Evolutionary conservation across 2,329 filamentous ascomycete genomes (phyloP).

Genomic region (Xylariales sp.): DNA sequence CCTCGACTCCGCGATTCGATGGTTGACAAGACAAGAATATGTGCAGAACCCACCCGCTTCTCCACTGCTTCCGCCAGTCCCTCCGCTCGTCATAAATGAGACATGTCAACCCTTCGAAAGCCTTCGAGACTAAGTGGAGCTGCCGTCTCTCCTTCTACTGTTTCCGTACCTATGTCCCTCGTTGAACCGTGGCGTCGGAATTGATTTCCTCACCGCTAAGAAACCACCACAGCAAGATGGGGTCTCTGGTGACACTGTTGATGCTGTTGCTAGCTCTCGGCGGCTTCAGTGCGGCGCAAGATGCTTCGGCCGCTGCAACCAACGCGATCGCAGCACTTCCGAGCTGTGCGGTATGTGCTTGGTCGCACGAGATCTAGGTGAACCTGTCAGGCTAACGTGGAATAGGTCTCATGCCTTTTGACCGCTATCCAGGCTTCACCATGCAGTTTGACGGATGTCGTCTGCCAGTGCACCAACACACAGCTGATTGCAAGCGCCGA

Average conservation of each 20-base stretch:
- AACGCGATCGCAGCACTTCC: background rate
- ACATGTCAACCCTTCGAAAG: no score
- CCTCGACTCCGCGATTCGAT: no score
- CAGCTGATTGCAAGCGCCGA: conserved; percentile 2
- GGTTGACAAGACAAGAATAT: no score
- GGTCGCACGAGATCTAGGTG: background rate
- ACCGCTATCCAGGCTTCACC: conserved; percentile 9
- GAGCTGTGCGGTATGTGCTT: conserved; percentile 6
- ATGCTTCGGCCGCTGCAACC: background rate
- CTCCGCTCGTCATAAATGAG: no score
- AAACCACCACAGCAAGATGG: no score
- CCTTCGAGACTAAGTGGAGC: no score
- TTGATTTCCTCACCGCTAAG: no score
- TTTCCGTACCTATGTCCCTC: no score
- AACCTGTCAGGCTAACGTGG: background rate
- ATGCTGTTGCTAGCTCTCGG: background rate
- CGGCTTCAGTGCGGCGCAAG: background rate
- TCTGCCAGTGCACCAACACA: conserved; percentile 12
- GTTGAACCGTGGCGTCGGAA: no score
- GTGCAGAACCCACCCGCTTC: no score
- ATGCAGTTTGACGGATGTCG: conserved; percentile 10
- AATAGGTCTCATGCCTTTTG: conserved; percentile 11
- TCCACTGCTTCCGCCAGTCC: no score
- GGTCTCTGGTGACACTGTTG: background rate
- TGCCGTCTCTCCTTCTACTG: no score